phyloP scores from a whole-genome alignment of 345 rosid genomes.

The Hibiscus mutabilis region DNA sequence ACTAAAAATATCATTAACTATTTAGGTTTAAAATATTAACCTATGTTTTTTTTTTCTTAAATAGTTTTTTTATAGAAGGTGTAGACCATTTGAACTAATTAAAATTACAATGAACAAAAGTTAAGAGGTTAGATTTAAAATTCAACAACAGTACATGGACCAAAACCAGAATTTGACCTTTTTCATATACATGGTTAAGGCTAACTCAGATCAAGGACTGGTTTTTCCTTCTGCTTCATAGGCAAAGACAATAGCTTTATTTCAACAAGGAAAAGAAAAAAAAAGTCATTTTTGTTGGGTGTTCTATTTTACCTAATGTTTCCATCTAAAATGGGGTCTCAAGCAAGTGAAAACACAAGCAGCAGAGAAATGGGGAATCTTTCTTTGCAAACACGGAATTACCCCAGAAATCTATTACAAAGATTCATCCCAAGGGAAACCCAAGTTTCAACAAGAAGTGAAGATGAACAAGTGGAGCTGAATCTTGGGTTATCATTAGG shows the following conservation, averaged over 20 bases:
- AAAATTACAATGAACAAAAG: no score
- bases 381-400: slow-evolving; percentile 48
- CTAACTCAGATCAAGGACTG: slow-evolving; percentile 25
- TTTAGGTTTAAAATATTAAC: no score
- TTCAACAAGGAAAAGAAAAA: not conserved
- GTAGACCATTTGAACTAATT: no score
- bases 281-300: not conserved
- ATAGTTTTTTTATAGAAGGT: no score
- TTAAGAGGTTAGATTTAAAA: no score
- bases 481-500: slow-evolving; percentile 84
- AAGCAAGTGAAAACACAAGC: slow-evolving; percentile 31
- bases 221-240: slow-evolving; percentile 10
- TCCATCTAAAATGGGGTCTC: slow-evolving; percentile 39
- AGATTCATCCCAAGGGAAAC: slow-evolving; percentile 45
- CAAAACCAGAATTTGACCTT: not conserved
- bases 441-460: not conserved
- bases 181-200: slow-evolving; percentile 25
- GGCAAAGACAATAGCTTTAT: not conserved
- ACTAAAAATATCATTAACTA: no score
- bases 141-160: not conserved
- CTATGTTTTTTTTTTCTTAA: no score
- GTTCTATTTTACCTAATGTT: not conserved
- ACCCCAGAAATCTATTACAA: slow-evolving; percentile 75
- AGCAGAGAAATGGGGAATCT: slow-evolving; percentile 46
- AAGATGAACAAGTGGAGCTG: slow-evolving; percentile 52